Percentiles rank a stretch among this genome's conserved stretches.
Evolutionary conservation across 169 alveolate species (phyloP).

Genomic region (Toxoplasma gondii): DNA sequence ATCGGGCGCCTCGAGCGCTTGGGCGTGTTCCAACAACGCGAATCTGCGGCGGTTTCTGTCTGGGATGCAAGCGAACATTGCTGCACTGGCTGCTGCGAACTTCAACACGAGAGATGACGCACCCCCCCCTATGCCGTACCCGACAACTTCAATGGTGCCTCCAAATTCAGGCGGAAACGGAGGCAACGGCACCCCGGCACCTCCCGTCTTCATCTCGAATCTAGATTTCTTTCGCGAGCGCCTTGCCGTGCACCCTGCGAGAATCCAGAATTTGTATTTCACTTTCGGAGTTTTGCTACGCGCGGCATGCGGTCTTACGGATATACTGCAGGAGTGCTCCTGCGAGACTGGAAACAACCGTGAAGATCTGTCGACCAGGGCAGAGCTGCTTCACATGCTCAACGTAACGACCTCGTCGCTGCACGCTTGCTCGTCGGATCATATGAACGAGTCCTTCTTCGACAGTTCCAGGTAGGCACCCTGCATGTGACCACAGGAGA

Average conservation of each 20-base stretch:
- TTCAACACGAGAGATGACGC: slow-evolving; percentile 68
- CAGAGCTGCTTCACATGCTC: slow-evolving; percentile 56
- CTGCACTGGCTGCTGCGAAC: slow-evolving; percentile 84
- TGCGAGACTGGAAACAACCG: slow-evolving; percentile 75
- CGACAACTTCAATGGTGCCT: neutral
- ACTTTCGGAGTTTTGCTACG: slow-evolving; percentile 84
- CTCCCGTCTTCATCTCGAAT: neutral
- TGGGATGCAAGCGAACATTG: slow-evolving; percentile 87
- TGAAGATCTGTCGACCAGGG: slow-evolving; percentile 54
- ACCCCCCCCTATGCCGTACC: slow-evolving; percentile 73
- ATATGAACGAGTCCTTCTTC: slow-evolving; percentile 40
- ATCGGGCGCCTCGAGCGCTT: slow-evolving; percentile 7
- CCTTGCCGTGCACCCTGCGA: slow-evolving; percentile 85
- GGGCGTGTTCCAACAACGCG: slow-evolving; percentile 77
- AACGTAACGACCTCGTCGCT: slow-evolving; percentile 27
- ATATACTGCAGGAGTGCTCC: slow-evolving; percentile 80
- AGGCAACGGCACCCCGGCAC: slow-evolving; percentile 31
- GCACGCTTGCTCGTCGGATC: slow-evolving; percentile 30
- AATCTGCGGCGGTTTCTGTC: slow-evolving; percentile 81
- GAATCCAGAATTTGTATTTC: slow-evolving; percentile 87
- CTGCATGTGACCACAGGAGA: neutral
- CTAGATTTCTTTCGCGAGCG: slow-evolving; percentile 73
- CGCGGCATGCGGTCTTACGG: slow-evolving; percentile 82
- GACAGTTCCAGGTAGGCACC: neutral
- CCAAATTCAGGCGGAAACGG: neutral